Evolutionary conservation across 768 basidiomycete genomes (phyloP), one percentile per base, ranked within the genome.

Genomic region (Pisolithus marmoratus): DNA sequence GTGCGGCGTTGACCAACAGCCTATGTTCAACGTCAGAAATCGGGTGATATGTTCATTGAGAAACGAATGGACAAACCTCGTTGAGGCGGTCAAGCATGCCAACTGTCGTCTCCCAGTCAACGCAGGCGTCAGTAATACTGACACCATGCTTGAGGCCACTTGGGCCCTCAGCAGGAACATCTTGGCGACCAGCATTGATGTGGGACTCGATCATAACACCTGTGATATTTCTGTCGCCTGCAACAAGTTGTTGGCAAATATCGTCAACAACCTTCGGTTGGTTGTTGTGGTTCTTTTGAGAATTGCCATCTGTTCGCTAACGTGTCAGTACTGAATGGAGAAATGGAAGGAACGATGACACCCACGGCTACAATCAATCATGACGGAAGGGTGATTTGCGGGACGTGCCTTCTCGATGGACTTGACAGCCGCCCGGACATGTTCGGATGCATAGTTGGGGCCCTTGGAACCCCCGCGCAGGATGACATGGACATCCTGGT

Each of bases 171-270:
- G 76, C 58, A 2, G 95, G 94, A 14, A 95, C 88, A 59, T 93
- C 88, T 72, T 99, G 95, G 54, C 84, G 75, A 19, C 95, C 95
- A 46, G 85, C 87, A 63, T 89, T 86, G 70, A 99, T 85, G 68
- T 97, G 88, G 12, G 87, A 90, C 72, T 99, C 95, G 65, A 99
- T 81, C 95, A 99, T 98, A 52, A 97, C 92, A 43, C 95, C 95
- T 5, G 90, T 90, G 69, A 99, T 87, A 60, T 77, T 74, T 52
- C 68, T 75, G 50, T 78, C 73, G 24, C 91, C 91, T 7, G 79
- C 78, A 6, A 67, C 70, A 49, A 98, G 80, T 70, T 98, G 95
- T 3, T 68, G 70, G 68, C 83, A 84, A 61, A 92, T 79, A 67
- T 79, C 70, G 57, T 81, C 78, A 51, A 90, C 63, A 40, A 92